Evolutionary conservation across 2,329 filamentous ascomycete genomes (phyloP).

Genomic region (Aspergillus sp.): DNA sequence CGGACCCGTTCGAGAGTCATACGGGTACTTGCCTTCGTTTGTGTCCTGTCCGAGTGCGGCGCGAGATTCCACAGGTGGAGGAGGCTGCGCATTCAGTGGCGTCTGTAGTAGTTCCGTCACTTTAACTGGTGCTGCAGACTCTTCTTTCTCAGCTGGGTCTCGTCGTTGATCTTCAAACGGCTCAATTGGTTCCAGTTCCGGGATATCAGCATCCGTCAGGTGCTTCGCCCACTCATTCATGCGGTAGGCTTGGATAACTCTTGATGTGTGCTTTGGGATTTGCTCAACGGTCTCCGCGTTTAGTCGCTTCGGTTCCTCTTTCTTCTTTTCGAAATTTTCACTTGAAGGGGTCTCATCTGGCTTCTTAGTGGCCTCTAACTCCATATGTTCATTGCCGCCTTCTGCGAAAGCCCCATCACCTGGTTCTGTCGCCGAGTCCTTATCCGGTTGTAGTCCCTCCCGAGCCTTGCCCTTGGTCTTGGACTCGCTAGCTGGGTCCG

Average conservation of each 20-base stretch:
- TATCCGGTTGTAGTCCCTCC: neutral
- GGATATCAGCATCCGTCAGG: constrained; percentile 72
- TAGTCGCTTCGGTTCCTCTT: constrained; percentile 26
- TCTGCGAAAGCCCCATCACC: neutral
- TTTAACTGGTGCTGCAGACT: constrained; percentile 62
- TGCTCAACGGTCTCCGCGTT: constrained; percentile 48
- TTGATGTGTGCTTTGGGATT: constrained; percentile 71
- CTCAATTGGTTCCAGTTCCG: constrained; percentile 57
- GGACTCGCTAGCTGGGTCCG: neutral
- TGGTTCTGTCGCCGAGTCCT: neutral
- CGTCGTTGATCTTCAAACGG: constrained; percentile 33
- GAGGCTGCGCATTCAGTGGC: constrained; percentile 51
- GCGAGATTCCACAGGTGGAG: constrained; percentile 32
- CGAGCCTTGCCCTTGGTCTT: neutral
- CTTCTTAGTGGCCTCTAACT: neutral
- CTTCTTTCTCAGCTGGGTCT: constrained; percentile 38
- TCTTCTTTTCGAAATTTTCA: constrained; percentile 20
- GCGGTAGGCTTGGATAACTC: constrained; percentile 76
- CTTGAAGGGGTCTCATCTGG: neutral
- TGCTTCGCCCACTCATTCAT: constrained; percentile 98
- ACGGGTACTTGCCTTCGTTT: constrained; percentile 19
- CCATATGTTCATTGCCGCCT: neutral
- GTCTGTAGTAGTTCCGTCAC: constrained; percentile 66
- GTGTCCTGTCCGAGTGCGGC: constrained; percentile 5
- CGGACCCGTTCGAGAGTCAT: constrained; percentile 11